A percentile compares a stretch with the other conserved stretches of the same genome.
These are phyloP conservation scores for Geotrichum ghanense DNA, from an alignment of 805 yeast species.

Conservation along the genomic window DNA sequence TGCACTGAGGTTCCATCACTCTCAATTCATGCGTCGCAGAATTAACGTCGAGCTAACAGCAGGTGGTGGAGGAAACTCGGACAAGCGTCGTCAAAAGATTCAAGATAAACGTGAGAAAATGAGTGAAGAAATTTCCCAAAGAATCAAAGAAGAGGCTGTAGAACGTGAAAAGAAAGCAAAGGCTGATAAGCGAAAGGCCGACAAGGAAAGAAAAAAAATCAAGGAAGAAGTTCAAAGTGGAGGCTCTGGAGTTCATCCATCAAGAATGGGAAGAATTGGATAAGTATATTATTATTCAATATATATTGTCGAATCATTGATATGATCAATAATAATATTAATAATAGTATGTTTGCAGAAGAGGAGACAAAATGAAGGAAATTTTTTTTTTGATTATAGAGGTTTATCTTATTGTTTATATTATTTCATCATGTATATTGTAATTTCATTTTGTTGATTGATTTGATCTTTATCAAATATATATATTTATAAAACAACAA, in stretches of 20 bases:
- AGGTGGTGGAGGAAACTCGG: constrained; percentile 94
- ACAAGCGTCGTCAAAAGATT: constrained; percentile 46
- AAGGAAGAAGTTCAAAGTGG: constrained; percentile 5
- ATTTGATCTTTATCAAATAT: too few species aligned
- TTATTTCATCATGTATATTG: too few species aligned
- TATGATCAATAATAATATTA: not conserved
- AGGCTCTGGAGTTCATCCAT: constrained; percentile 40
- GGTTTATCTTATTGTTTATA: not conserved
- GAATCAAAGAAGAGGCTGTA: constrained; percentile 36
- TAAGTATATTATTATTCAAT: constrained; percentile 4
- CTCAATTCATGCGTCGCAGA: constrained; percentile 54
- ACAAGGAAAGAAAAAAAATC: constrained; percentile 5
- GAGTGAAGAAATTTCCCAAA: constrained; percentile 53
- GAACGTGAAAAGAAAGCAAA: constrained; percentile 26
- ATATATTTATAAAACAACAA: too few species aligned
- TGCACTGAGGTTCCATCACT: constrained; percentile 77
- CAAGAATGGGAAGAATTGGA: constrained; percentile 43
- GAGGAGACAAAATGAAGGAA: too few species aligned
- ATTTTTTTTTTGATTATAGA: too few species aligned
- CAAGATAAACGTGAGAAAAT: constrained; percentile 68
- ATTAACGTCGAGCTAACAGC: constrained; percentile 95
- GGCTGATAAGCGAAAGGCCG: constrained; percentile 10
- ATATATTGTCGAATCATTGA: constrained; percentile 1
- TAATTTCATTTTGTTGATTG: too few species aligned
- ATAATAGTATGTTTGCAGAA: not conserved